Conservation (phyloP, 257 asterid genomes). For the Solanum infundibuliforme region DNA sequence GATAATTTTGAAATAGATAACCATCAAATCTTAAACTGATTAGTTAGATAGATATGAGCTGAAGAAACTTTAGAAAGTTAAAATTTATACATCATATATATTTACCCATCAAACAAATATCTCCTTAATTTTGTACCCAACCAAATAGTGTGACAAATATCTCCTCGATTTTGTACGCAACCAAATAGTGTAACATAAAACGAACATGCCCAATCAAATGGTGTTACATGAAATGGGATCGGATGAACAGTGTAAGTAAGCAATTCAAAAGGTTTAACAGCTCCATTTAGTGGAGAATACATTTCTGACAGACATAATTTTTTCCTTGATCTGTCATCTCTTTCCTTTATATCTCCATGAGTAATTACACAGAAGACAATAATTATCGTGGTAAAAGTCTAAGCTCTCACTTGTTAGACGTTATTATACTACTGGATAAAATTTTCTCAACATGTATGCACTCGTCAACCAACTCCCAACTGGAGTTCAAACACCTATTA, state of each 20-base stretch:
- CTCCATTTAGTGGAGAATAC: not conserved
- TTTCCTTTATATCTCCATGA: not conserved
- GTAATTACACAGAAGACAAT: not conserved
- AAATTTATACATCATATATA: not conserved
- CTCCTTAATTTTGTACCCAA: not conserved
- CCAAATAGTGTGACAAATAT: not conserved
- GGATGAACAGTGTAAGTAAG: not conserved
- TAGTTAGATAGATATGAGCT: not conserved
- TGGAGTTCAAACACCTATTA: not conserved
- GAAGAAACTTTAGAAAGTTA: not conserved
- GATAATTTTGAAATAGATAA: not conserved
- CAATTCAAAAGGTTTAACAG: not conserved
- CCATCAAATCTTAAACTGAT: not conserved
- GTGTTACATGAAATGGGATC: not conserved
- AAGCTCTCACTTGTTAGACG: not conserved
- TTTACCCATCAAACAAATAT: not conserved
- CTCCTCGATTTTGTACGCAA: not conserved
- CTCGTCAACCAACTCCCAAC: not conserved
- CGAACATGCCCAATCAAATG: not conserved
- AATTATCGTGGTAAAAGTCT: not conserved
- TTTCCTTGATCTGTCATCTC: not conserved
- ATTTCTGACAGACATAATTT: not conserved
- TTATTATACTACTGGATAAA: not conserved
- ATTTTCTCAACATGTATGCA: not conserved
- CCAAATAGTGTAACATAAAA: not conserved